Conservation (phyloP, 805 yeast genomes). For the Nakazawaea wickerhamii region DNA sequence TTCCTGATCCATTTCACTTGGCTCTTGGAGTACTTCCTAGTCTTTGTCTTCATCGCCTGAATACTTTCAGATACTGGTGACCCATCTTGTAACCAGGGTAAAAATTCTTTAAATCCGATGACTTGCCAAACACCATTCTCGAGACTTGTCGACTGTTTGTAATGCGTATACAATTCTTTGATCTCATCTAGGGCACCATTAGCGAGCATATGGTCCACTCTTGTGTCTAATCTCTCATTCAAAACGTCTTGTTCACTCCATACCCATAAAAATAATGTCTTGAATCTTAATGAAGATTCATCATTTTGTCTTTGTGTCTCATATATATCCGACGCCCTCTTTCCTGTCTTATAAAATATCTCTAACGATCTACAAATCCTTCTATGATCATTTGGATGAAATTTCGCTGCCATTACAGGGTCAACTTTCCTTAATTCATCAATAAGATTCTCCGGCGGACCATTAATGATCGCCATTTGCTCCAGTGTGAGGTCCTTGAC, state of each 20-base stretch:
- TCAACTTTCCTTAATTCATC: slow-evolving; percentile 48
- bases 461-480: slow-evolving; percentile 43
- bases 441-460: slow-evolving; percentile 46
- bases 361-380: slow-evolving; percentile 78
- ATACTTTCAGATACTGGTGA: slow-evolving; percentile 40
- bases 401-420: slow-evolving; percentile 69
- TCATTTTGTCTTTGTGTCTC: slow-evolving; percentile 46
- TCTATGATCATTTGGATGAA: slow-evolving; percentile 87
- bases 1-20: slow-evolving; percentile 91
- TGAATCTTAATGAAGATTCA: slow-evolving; percentile 45
- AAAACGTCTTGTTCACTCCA: slow-evolving; percentile 58
- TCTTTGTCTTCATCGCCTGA: slow-evolving; percentile 74
- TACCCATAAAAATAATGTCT: slow-evolving; percentile 76
- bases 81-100: slow-evolving; percentile 40
- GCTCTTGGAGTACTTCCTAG: slow-evolving; percentile 79
- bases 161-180: slow-evolving; percentile 46
- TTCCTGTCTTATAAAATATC: slow-evolving; percentile 63
- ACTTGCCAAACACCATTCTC: slow-evolving; percentile 81
- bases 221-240: slow-evolving; percentile 56
- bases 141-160: slow-evolving; percentile 18
- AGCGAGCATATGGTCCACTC: slow-evolving; percentile 82
- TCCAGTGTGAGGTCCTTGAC: slow-evolving; percentile 19
- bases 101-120: slow-evolving; percentile 86
- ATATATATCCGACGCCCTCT: slow-evolving; percentile 67
- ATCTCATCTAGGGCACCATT: slow-evolving; percentile 71